Percentiles rank a stretch among this genome's conserved stretches.
Evolutionary conservation across 257 asterid species (phyloP).

Genomic region (Thymus quinquecostatus): DNA sequence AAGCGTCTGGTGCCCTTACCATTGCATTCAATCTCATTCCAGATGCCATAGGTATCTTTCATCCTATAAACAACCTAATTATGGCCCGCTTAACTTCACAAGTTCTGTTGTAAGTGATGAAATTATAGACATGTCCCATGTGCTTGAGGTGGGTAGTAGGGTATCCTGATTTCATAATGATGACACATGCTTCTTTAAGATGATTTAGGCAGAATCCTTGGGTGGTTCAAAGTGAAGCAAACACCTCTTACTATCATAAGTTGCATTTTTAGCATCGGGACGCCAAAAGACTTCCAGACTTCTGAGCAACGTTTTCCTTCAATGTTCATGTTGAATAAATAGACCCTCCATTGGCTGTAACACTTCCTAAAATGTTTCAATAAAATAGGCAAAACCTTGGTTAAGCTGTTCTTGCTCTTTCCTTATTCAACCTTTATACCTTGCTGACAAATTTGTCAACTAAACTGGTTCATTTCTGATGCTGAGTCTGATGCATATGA

Average conservation of each 20-base stretch:
- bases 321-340: neutral
- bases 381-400: neutral
- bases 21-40: neutral
- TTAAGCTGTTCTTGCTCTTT: slow-evolving; percentile 8
- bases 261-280: neutral
- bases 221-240: slow-evolving; percentile 6
- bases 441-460: slow-evolving; percentile 22
- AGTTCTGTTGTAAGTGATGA: neutral
- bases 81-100: neutral
- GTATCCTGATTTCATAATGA: neutral
- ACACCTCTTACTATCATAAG: neutral
- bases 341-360: slow-evolving; percentile 8
- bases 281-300: slow-evolving; percentile 2
- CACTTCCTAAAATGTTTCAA: neutral
- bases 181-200: neutral
- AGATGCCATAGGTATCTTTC: neutral
- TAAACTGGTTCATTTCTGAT: neutral
- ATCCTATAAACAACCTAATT: neutral
- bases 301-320: neutral
- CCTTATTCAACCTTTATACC: neutral
- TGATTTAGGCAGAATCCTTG: neutral
- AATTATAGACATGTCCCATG: neutral
- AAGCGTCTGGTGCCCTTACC: neutral
- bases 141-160: neutral
- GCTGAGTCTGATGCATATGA: slow-evolving; percentile 5